Evolutionary conservation across 176 grass and related monocot genomes (phyloP).

Genomic region (Sorghum bicolor): Sorghum_bicolor_NCBIv3 NC_012875.2:49885501-49886000

Average conservation of each 20-base stretch:
- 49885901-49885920: neutral
- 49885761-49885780: neutral
- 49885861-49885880: slow-evolving; percentile 48
- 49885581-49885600: slow-evolving; percentile 80
- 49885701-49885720: neutral
- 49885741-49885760: neutral
- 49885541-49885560: slow-evolving; percentile 74
- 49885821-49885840: slow-evolving; percentile 67
- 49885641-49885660: neutral
- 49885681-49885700: neutral
- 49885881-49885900: slow-evolving; percentile 58
- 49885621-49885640: slow-evolving; percentile 47
- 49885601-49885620: slow-evolving; percentile 79
- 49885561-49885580: slow-evolving; percentile 66
- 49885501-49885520: slow-evolving; percentile 67
- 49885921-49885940: slow-evolving; percentile 14
- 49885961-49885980: neutral
- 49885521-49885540: slow-evolving; percentile 67
- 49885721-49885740: neutral
- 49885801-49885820: slow-evolving; percentile 78
- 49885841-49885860: slow-evolving; percentile 66
- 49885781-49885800: slow-evolving; percentile 34
- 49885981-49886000: slow-evolving; percentile 68
- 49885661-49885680: neutral
- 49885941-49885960: neutral